Evolutionary conservation across 2,329 filamentous ascomycete species (phyloP), one percentile per base, ranked within the genome.

Genomic region (Herpomyces periplanetae): DNA sequence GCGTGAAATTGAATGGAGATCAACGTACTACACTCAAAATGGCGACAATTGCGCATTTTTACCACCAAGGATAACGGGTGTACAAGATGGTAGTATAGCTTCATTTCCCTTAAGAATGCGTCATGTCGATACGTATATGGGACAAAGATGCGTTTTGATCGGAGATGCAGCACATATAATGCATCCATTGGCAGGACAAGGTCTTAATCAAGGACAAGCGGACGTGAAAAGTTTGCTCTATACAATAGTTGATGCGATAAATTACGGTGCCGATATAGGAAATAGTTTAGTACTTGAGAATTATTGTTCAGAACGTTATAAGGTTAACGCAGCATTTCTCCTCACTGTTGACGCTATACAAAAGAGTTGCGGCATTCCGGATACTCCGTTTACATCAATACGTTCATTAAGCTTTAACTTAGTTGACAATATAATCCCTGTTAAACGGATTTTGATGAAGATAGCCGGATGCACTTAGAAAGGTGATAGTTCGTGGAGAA

Each of bases 161-260:
- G 80, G 80, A 21, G 80, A 96, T 27, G 80, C 80, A 1, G 80
- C 80, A 4, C 80, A 96, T 36, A 85, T 73, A 1, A 59, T 87
- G 27, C 80, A 96, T 36, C 80, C 80, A 0, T 57, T 96, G 3
- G 80, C 69, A 1, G 80, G 80, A 1, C 80, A 91, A 38, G 80
- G 80, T 1, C 47, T 96, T 7, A 96, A 96, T 33, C 64, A 84
- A 30, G 80, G 80, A 2, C 61, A 91, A 26, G 71, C 57, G 8
- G 80, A 96, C 34, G 64, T 80, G 1, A 59, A 68, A 30, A 62
- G 63, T 20, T 51, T 96, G 0, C 56, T 59, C 4, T 49, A 48
- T 25, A 58, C 58, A 1, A 63, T 96, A 19, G 55, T 58, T 24
- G 60, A 60, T 27, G 64, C 69, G 3, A 59, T 84, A 8, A 42